Percentiles rank a stretch among this genome's conserved stretches.
These are phyloP conservation scores for Cordyceps cateniannulata DNA, from an alignment of 2,329 filamentous ascomycete species.

Conservation along the genomic window DNA sequence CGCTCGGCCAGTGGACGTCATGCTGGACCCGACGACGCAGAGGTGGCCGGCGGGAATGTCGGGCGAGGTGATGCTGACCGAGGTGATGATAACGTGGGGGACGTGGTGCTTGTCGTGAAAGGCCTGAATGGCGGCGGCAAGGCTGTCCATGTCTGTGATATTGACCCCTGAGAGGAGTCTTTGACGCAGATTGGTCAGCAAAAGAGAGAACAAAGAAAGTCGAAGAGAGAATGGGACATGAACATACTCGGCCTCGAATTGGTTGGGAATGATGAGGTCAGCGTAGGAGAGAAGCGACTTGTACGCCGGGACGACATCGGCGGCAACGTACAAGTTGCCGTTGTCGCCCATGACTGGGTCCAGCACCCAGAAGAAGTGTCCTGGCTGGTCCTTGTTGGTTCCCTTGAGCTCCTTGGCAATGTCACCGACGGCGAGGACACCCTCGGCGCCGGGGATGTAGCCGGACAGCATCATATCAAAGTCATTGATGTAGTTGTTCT, in stretches of 20 bases:
- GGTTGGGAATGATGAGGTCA: constrained; percentile 90
- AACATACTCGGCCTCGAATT: constrained; percentile 86
- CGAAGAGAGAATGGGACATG: too few species aligned
- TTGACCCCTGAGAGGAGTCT: constrained; percentile 80
- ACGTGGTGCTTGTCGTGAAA: constrained; percentile 71
- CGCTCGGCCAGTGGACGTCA: constrained; percentile 54
- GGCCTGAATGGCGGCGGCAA: constrained; percentile 66
- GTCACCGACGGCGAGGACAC: constrained; percentile 74
- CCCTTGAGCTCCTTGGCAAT: constrained; percentile 77
- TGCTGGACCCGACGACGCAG: constrained; percentile 71
- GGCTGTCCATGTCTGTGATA: constrained; percentile 67
- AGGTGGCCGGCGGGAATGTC: constrained; percentile 47
- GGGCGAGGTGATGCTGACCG: constrained; percentile 61
- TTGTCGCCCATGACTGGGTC: constrained; percentile 99
- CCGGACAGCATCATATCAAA: constrained; percentile 95
- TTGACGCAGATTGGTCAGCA: neutral
- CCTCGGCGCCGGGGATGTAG: constrained; percentile 83
- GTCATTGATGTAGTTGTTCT: constrained; percentile 74
- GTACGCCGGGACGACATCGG: constrained; percentile 88
- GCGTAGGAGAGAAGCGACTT: constrained; percentile 72
- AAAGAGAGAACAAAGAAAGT: constrained; percentile 3
- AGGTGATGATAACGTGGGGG: constrained; percentile 90
- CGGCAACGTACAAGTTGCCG: constrained; percentile 81
- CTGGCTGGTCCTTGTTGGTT: constrained; percentile 54
- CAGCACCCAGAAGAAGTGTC: constrained; percentile 91